Evolutionary conservation across 495 filamentous ascomycete genomes (phyloP).

Genomic region (Monascus purpureus): DNA sequence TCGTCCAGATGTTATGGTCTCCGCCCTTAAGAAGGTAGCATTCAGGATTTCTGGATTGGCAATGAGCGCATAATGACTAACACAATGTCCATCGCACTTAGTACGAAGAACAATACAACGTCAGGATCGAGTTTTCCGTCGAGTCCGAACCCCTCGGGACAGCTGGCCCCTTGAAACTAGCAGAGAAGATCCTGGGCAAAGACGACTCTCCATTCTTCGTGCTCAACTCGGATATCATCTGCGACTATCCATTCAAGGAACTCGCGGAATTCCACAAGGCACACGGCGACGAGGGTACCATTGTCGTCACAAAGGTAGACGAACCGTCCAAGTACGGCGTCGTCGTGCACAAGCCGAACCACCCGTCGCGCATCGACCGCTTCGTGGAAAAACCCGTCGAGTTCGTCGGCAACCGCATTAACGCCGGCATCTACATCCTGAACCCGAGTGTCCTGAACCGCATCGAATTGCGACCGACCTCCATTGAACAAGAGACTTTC

Average conservation of each 20-base stretch:
- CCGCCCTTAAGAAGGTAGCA: conserved; percentile 51
- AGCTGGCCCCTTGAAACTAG: conserved; percentile 89
- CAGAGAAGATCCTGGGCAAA: conserved; percentile 85
- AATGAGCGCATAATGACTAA: too few species aligned
- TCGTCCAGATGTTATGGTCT: conserved; percentile 88
- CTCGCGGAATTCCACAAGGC: conserved; percentile 77
- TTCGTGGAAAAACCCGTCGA: conserved; percentile 99
- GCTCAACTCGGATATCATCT: conserved; percentile 97
- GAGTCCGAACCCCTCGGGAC: conserved; percentile 93
- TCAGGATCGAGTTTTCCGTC: conserved; percentile 93
- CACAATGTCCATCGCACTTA: too few species aligned
- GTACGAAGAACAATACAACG: conserved; percentile 84
- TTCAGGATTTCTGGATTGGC: neutral
- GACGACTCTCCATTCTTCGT: conserved; percentile 95
- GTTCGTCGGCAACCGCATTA: conserved; percentile 99
- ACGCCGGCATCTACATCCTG: conserved; percentile 97
- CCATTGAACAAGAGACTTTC: conserved; percentile 99
- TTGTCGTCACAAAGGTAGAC: conserved; percentile 98
- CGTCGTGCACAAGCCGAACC: conserved; percentile 91
- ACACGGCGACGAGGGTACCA: conserved; percentile 94
- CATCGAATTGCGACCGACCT: conserved; percentile 93
- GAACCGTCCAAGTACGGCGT: conserved; percentile 99
- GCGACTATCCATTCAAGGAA: conserved; percentile 90
- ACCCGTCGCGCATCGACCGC: conserved; percentile 86
- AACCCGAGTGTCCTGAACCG: conserved; percentile 82